Percentiles rank a stretch among this genome's conserved stretches.
These are phyloP conservation scores for Heterobasidion occidentale DNA, from an alignment of 1,284 basidiomycete genomes.

Conservation along the genomic window DNA sequence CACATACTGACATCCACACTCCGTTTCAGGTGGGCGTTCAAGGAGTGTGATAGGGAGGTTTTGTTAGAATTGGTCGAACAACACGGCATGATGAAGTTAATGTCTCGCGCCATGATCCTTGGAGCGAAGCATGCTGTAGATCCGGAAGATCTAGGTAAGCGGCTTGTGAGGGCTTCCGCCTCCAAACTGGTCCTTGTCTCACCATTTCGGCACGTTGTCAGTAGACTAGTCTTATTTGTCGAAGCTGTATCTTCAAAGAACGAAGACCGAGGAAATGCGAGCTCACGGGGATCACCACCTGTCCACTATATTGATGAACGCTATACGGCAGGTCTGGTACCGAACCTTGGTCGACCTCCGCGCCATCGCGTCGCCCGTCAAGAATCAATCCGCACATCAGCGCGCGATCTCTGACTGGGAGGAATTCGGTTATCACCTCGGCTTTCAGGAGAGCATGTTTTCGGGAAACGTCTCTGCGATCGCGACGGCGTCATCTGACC, in stretches of 20 bases:
- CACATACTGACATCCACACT: not conserved
- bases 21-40: not conserved
- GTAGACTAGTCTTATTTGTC: no score
- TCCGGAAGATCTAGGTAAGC: no score
- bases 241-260: no score
- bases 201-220: no score
- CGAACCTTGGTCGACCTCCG: not conserved
- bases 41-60: not conserved
- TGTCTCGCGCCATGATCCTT: not conserved
- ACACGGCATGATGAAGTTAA: not conserved
- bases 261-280: no score
- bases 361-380: not conserved
- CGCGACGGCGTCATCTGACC: not conserved
- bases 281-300: not conserved
- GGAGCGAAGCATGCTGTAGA: not conserved
- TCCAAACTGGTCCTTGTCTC: no score
- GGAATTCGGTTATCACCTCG: not conserved
- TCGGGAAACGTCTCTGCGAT: not conserved
- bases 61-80: not conserved
- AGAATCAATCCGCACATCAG: not conserved
- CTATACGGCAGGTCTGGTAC: not conserved
- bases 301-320: not conserved
- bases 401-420: not conserved
- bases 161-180: no score
- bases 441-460: not conserved